phyloP scores from a whole-genome alignment of 306 rosid species.

The Quercus dentata region DNA sequence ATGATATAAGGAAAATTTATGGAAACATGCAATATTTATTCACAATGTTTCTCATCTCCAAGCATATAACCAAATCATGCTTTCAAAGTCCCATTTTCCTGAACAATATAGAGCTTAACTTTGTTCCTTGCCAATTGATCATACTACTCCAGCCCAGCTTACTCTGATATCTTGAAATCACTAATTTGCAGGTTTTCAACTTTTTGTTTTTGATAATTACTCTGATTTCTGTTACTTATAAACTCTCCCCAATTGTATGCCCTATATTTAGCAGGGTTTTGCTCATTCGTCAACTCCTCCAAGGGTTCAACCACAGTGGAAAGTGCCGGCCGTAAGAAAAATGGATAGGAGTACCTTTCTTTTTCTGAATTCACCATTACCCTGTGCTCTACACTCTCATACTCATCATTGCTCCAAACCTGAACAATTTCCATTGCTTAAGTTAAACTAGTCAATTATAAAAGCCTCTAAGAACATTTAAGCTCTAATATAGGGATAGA shows the following conservation, averaged over 20 bases:
- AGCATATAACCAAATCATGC: not conserved
- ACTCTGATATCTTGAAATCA: too few species aligned
- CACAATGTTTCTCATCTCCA: not conserved
- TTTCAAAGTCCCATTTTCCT: not conserved
- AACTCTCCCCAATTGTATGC: too few species aligned
- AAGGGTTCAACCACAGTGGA: conserved; percentile 41
- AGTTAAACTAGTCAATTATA: not conserved
- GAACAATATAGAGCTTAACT: not conserved
- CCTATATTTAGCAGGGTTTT: conserved; percentile 27
- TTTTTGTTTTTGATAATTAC: too few species aligned
- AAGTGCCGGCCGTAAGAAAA: conserved; percentile 60
- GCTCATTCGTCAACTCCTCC: conserved; percentile 36
- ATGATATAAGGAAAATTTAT: too few species aligned
- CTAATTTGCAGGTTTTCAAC: too few species aligned
- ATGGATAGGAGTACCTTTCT: conserved; percentile 31
- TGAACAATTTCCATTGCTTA: conserved; percentile 10
- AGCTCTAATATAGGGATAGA: too few species aligned
- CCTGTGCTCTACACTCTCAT: conserved; percentile 78
- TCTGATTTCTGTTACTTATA: too few species aligned
- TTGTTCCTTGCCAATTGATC: not conserved
- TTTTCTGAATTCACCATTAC: conserved; percentile 53
- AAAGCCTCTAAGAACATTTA: not conserved
- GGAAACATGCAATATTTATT: not conserved
- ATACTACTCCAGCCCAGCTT: not conserved
- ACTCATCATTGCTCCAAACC: conserved; percentile 88